Evolutionary conservation across 169 alveolate genomes (phyloP), one percentile per base, ranked within the genome.

Genomic region (Eimeria zaria): DNA sequence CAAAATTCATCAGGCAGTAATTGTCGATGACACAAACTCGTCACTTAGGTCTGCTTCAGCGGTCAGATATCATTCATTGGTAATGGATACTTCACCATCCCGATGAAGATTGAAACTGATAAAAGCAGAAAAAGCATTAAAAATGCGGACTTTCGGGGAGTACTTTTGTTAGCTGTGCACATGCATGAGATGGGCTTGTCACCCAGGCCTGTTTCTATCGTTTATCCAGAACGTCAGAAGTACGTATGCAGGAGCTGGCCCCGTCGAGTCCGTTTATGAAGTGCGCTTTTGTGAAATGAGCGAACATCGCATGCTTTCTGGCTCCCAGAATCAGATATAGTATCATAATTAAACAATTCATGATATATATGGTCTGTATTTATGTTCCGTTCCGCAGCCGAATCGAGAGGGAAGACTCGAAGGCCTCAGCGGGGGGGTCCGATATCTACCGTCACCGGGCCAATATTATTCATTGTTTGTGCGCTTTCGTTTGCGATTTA

Each of bases 371-470:
- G 30, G 1, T 4, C 16, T 6, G 51, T 36, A 39, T 39, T 73
- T 39, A 53, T 16, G 33, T 24, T 20, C 83, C 33, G 6, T 33
- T 39, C 33, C 33, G 83, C 55, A 36, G 83, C 55, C 53, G 55
- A 73, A 73, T 73, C 83, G 83, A 41, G 8, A 73, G 83, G 83
- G 80, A 36, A 16, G 55, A 7, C 27, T 73, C 83, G 83, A 73
- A 39, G 5, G 30, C 83, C 83, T 41, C 30, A 39, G 55, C 30
- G 2, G 55, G 55, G 55, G 83, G 83, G 55, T 27, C 78, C 55
- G n/a, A 71, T 71, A 14, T 36, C 81, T 33, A 20, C 12, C 53
- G 53, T 39, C 53, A 36, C 39, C 53, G 53, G 30, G 18, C 53
- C 9, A 20, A 14, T 22, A 39, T 16, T 33, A 73, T 9, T 36